Evolutionary conservation across 163 green algal genomes (phyloP).

Genomic region (Smithsoniella earleae): DNA sequence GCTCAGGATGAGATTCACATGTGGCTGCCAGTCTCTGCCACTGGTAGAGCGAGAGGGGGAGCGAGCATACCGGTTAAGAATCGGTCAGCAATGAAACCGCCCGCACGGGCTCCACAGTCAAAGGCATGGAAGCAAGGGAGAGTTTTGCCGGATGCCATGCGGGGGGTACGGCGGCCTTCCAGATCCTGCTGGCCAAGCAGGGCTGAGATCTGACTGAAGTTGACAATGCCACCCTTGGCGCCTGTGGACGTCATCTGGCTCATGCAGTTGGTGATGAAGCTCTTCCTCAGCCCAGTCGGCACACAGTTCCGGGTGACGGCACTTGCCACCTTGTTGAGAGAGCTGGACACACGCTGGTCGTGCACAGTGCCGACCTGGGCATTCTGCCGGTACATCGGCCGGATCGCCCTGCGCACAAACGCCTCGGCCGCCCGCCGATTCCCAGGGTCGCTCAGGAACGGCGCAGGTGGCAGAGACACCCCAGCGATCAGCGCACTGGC

Average conservation of each 20-base stretch:
- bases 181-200: constrained; percentile 94
- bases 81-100: constrained; percentile 87
- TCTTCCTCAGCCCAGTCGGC: constrained; percentile 64
- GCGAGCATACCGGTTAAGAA: constrained; percentile 76
- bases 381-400: constrained; percentile 28
- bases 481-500: constrained; percentile 33
- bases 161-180: constrained; percentile 82
- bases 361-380: constrained; percentile 39
- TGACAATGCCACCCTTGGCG: constrained; percentile 90
- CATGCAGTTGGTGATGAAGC: constrained; percentile 84
- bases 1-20: no score
- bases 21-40: no score
- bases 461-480: constrained; percentile 26
- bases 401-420: constrained; percentile 8
- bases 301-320: constrained; percentile 60
- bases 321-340: background rate
- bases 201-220: constrained; percentile 89
- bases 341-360: constrained; percentile 27
- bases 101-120: constrained; percentile 61
- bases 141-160: constrained; percentile 84
- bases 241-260: constrained; percentile 84
- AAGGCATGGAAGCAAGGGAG: constrained; percentile 90
- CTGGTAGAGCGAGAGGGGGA: no score
- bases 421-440: constrained; percentile 30
- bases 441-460: background rate